phyloP scores from a whole-genome alignment of 495 filamentous ascomycete species.

The Penicillium simplicissimum region DNA sequence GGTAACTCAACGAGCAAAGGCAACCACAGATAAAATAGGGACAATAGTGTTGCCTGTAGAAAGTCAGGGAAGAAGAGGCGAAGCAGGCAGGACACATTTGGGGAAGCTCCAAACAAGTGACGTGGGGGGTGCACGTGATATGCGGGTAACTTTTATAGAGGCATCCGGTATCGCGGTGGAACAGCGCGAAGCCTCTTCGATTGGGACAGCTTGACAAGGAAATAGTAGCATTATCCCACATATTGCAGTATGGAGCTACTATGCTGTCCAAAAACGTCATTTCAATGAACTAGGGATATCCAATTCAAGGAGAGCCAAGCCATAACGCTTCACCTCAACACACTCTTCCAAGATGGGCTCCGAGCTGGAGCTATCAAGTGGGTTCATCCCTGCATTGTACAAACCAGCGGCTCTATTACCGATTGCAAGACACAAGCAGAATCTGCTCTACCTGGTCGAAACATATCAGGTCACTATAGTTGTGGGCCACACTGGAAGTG shows the following conservation, averaged over 20 bases:
- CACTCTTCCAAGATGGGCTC: conserved; percentile 36
- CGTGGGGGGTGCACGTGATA: conserved; percentile 42
- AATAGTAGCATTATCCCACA: background rate
- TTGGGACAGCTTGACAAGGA: conserved; percentile 8
- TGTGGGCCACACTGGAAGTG: conserved; percentile 86
- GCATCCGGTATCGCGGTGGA: conserved; percentile 11
- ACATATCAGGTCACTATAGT: conserved; percentile 79
- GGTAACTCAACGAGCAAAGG: background rate
- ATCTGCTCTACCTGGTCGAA: conserved; percentile 74
- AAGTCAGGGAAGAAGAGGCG: conserved; percentile 29
- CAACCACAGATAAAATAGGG: conserved; percentile 1
- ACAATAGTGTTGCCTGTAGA: conserved; percentile 27
- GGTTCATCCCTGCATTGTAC: conserved; percentile 75
- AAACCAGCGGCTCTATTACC: conserved; percentile 76
- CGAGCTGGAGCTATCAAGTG: conserved; percentile 57
- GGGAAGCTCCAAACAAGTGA: conserved; percentile 44
- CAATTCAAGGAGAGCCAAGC: background rate
- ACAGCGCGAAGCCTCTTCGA: background rate
- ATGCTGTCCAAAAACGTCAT: background rate
- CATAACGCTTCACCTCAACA: background rate
- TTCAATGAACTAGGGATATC: background rate
- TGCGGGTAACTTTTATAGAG: conserved; percentile 25
- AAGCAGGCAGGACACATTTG: conserved; percentile 24
- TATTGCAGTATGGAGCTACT: conserved; percentile 5
- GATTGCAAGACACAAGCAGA: conserved; percentile 72